phyloP scores from a whole-genome alignment of 2,329 filamentous ascomycete genomes.

The Diaporthe nobilis region DNA sequence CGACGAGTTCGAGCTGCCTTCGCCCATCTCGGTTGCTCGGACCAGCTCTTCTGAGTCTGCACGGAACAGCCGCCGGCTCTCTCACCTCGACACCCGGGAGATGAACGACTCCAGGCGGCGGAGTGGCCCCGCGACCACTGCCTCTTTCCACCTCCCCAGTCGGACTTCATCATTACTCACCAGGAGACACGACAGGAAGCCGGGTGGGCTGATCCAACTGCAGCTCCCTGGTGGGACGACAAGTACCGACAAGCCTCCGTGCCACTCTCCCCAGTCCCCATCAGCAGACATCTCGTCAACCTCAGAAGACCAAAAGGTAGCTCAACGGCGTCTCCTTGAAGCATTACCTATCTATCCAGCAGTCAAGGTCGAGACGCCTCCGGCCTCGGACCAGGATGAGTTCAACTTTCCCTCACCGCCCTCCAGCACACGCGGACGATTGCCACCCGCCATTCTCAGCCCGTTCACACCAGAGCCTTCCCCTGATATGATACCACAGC shows the following conservation, averaged over 20 bases:
- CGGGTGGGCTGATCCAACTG: slow-evolving; percentile 37
- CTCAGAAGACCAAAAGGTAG: slow-evolving; percentile 29
- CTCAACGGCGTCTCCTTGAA: slow-evolving; percentile 38
- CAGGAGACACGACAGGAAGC: slow-evolving; percentile 43
- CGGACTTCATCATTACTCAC: slow-evolving; percentile 44
- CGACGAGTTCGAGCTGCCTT: slow-evolving; percentile 54
- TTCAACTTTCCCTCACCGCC: slow-evolving; percentile 39
- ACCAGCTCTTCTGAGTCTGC: slow-evolving; percentile 37
- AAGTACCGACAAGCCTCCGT: slow-evolving; percentile 10
- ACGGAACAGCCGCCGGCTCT: slow-evolving; percentile 26
- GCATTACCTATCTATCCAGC: slow-evolving; percentile 41
- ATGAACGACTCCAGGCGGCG: slow-evolving; percentile 34
- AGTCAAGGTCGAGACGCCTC: slow-evolving; percentile 42
- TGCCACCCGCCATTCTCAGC: slow-evolving; percentile 22
- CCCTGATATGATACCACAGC: slow-evolving; percentile 41
- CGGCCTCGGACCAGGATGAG: slow-evolving; percentile 43
- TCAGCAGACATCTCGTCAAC: slow-evolving; percentile 9
- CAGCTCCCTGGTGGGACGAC: slow-evolving; percentile 40
- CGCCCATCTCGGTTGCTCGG: slow-evolving; percentile 26
- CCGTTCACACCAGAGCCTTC: slow-evolving; percentile 41
- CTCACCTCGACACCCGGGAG: slow-evolving; percentile 29
- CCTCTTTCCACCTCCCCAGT: slow-evolving; percentile 40
- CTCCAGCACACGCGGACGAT: slow-evolving; percentile 34
- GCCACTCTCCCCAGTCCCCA: slow-evolving; percentile 24
- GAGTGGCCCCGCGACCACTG: slow-evolving; percentile 35